A percentile compares a stretch with the other conserved stretches of the same genome.
Conservation (phyloP, 306 rosid species). For the Quercus wislizeni region DNA sequence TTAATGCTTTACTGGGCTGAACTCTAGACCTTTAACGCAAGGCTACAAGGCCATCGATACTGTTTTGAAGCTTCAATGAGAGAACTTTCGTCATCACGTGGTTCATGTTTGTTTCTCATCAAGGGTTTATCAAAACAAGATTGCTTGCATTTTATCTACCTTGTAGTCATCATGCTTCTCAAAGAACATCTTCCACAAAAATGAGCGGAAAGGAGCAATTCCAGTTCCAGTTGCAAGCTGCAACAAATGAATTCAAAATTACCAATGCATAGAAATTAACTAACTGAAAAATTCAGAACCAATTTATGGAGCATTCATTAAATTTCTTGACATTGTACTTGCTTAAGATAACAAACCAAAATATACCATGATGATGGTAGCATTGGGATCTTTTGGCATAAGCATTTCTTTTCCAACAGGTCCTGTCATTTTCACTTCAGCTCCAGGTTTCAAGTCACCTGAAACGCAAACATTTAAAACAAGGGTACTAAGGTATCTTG, state of each 20-base stretch:
- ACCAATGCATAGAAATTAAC: conserved; percentile 5
- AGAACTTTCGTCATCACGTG: neutral
- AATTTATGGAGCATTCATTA: neutral
- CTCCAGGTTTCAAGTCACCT: conserved; percentile 94
- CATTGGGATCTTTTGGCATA: conserved; percentile 96
- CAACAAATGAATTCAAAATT: conserved; percentile 15
- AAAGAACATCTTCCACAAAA: conserved; percentile 95
- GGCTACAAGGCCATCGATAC: neutral
- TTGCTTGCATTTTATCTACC: conserved; percentile 31
- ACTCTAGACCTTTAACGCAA: neutral
- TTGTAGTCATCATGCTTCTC: conserved; percentile 93
- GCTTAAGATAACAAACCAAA: neutral
- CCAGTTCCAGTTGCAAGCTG: conserved; percentile 99
- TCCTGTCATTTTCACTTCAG: conserved; percentile 81
- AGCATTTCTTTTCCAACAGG: conserved; percentile 99
- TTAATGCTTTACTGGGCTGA: neutral
- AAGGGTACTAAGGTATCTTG: neutral
- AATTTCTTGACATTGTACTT: neutral
- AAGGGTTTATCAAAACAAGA: neutral
- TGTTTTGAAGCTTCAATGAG: neutral
- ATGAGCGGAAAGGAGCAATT: conserved; percentile 92
- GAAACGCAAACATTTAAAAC: conserved; percentile 11
- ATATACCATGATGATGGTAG: conserved; percentile 82
- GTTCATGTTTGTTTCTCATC: neutral
- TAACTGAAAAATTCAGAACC: neutral